phyloP scores from a whole-genome alignment of 169 alveolate genomes.

The Eimeria brunetti region DNA sequence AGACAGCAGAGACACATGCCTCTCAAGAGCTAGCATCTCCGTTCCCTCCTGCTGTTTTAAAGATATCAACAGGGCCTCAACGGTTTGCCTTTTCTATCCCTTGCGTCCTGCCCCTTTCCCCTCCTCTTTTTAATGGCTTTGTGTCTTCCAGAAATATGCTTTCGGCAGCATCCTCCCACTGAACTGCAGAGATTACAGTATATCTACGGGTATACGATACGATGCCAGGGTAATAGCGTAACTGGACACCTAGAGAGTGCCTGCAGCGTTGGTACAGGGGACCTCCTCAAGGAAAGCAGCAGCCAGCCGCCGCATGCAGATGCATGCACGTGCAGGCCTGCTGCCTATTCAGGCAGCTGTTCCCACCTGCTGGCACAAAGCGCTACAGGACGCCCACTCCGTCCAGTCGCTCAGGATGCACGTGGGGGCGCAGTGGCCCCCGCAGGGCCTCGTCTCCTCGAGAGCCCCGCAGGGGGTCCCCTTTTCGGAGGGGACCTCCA shows the following conservation, averaged over 20 bases:
- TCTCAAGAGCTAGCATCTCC: neutral
- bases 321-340: neutral
- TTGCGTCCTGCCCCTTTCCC: neutral
- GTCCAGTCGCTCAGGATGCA: constrained; percentile 79
- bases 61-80: neutral
- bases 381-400: constrained; percentile 70
- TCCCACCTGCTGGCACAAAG: constrained; percentile 75
- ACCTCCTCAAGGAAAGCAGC: neutral
- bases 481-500: neutral
- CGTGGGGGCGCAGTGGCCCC: constrained; percentile 46
- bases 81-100: neutral
- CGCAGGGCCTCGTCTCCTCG: constrained; percentile 59
- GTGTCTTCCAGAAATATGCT: neutral
- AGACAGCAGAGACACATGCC: constrained; percentile 1
- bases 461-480: constrained; percentile 63
- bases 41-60: neutral
- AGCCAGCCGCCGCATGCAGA: neutral
- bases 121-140: neutral
- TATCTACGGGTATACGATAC: neutral
- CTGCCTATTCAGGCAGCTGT: neutral
- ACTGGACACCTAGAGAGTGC: neutral
- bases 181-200: neutral
- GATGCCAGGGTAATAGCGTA: neutral
- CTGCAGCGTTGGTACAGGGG: neutral
- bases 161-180: neutral